phyloP scores from a whole-genome alignment of 495 filamentous ascomycete genomes.

The Daldinia childiae region DNA sequence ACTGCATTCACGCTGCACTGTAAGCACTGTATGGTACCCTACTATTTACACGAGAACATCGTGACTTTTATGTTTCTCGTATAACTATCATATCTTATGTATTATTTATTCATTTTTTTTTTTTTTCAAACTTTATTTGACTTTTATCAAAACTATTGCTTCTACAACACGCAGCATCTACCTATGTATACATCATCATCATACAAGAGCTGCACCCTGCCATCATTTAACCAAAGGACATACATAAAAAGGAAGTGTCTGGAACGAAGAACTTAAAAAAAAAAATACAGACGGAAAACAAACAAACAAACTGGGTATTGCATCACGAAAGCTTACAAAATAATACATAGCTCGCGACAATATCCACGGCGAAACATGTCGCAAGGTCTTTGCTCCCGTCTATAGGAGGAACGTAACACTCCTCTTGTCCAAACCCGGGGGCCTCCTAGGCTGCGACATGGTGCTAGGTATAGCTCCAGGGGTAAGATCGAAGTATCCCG shows the following conservation, averaged over 20 bases:
- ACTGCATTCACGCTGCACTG: not conserved
- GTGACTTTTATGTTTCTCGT: no score
- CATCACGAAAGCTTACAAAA: no score
- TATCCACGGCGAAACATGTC: no score
- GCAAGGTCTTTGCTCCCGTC: no score
- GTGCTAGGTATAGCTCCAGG: slow-evolving; percentile 9
- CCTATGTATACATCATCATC: not conserved
- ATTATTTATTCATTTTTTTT: no score
- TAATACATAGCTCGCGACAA: no score
- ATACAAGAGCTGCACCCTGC: not conserved
- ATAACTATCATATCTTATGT: no score
- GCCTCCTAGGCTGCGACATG: slow-evolving; percentile 5
- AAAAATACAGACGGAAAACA: no score
- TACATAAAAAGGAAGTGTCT: no score
- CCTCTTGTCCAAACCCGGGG: slow-evolving; percentile 5
- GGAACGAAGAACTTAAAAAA: no score
- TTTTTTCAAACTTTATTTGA: no score
- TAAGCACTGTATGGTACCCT: not conserved
- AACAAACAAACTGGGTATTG: no score
- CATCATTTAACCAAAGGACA: not conserved
- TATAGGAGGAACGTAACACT: slow-evolving; percentile 34
- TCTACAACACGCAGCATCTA: not conserved
- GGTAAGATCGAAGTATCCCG: slow-evolving; percentile 16
- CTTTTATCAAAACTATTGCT: not conserved
- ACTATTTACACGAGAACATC: not conserved